These are phyloP conservation scores for Xylaria bambusicola DNA, from an alignment of 495 filamentous ascomycete genomes.

Conservation along the genomic window DNA sequence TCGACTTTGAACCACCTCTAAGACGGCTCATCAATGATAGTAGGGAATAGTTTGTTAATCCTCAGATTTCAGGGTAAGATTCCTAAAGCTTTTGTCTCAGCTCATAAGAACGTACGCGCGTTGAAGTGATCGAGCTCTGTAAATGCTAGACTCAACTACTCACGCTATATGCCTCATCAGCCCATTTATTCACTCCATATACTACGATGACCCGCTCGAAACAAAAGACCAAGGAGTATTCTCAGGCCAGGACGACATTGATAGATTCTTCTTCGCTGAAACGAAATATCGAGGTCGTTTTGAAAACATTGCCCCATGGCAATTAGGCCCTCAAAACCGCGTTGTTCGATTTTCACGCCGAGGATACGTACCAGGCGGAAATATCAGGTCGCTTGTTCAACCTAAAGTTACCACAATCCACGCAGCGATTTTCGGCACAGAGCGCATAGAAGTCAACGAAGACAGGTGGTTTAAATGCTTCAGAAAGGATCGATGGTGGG, in stretches of 20 bases:
- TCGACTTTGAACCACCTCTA: too few relatives aligned
- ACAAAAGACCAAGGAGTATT: not conserved
- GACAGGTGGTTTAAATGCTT: constrained; percentile 10
- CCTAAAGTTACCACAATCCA: not conserved
- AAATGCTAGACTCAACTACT: not conserved
- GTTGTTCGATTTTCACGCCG: not conserved
- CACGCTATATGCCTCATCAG: not conserved
- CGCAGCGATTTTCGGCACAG: not conserved
- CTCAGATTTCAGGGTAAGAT: constrained; percentile 2
- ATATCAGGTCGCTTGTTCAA: not conserved
- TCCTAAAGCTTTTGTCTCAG: not conserved
- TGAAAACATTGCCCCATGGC: not conserved
- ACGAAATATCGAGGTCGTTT: not conserved
- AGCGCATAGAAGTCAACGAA: constrained; percentile 7
- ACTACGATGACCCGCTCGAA: not conserved
- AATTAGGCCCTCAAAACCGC: not conserved
- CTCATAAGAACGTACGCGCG: too few relatives aligned
- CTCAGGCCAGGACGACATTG: not conserved
- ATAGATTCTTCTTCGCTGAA: constrained; percentile 1
- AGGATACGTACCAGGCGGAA: not conserved
- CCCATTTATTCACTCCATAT: not conserved
- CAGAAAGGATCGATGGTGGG: constrained; percentile 10
- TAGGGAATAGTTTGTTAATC: not conserved
- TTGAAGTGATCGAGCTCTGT: too few relatives aligned
- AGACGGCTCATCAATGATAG: not conserved